Evolutionary conservation across 164 flowering plant genomes (phyloP), one percentile per base, ranked within the genome.

Genomic region (Tetracentron sinense): DNA sequence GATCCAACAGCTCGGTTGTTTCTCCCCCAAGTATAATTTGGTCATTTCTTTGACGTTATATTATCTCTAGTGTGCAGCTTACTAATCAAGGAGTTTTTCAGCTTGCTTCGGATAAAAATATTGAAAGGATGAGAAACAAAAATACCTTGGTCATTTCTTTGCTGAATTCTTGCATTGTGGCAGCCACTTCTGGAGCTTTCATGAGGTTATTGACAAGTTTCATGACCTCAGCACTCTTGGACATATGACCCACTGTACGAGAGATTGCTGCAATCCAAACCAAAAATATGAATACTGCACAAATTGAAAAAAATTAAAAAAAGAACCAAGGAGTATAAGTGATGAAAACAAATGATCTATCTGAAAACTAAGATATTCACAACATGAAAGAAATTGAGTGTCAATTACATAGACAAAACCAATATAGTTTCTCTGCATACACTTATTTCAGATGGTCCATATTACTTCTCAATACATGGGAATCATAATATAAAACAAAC

Each of bases 141-240:
- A 38, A 38, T 38, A 38, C 44, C 44, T 38, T 38, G 5, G 44
- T 38, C 44, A 38, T 38, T 38, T 38, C 44, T 38, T 38, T 38
- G 44, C 44, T 38, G 44, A 38, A 38, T 8, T 38, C 44, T 38
- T 38, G 44, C 44, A 38, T 38, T 38, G 97, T 94, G 20, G 74
- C 81, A 69, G 97, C 96, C 73, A 91, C 67, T 76, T 88, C 80
- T 51, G 97, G 97, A 63, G 97, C 97, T 69, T 89, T 94, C 97
- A 94, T 94, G 19, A 94, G 97, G 65, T 84, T 76, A 72, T 91
- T 94, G 35, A 85, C 89, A 77, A 82, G 73, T 51, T 82, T 82
- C 89, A 82, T 85, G 64, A 85, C 89, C 68, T 85, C 89, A 50
- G 89, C 78, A 76, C 89, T 85, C 76, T 81, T 85, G 35, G 81